phyloP scores from a whole-genome alignment of 2,329 filamentous ascomycete genomes.

The Penicillium frequentans region DNA sequence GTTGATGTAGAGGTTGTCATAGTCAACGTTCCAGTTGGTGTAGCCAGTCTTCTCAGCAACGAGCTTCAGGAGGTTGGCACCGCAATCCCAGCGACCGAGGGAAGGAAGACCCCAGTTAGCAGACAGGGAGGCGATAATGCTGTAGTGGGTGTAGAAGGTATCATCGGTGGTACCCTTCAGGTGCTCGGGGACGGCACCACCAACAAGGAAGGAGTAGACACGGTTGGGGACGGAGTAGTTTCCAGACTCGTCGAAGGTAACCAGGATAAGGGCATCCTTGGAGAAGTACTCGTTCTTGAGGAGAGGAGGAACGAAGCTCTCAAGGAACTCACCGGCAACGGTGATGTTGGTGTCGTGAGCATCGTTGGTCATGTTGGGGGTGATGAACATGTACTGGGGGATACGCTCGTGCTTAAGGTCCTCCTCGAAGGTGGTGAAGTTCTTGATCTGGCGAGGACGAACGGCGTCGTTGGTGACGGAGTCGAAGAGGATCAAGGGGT shows the following conservation, averaged over 20 bases:
- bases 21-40: slow-evolving; percentile 41
- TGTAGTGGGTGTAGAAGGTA: slow-evolving; percentile 74
- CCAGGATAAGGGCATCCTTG: slow-evolving; percentile 70
- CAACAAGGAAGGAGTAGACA: slow-evolving; percentile 70
- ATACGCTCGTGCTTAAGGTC: slow-evolving; percentile 65
- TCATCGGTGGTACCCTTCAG: slow-evolving; percentile 67
- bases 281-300: slow-evolving; percentile 70
- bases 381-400: slow-evolving; percentile 65
- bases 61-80: slow-evolving; percentile 66
- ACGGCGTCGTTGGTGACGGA: slow-evolving; percentile 59
- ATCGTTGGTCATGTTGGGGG: slow-evolving; percentile 61
- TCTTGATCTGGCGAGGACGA: slow-evolving; percentile 71
- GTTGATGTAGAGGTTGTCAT: slow-evolving; percentile 51
- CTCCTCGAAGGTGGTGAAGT: slow-evolving; percentile 66
- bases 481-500: slow-evolving; percentile 66
- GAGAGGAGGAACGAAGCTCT: slow-evolving; percentile 68
- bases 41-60: slow-evolving; percentile 65
- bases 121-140: slow-evolving; percentile 63
- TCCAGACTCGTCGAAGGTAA: slow-evolving; percentile 80
- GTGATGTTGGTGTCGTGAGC: slow-evolving; percentile 74
- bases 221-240: slow-evolving; percentile 67
- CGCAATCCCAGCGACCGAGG: slow-evolving; percentile 70
- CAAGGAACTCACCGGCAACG: slow-evolving; percentile 67
- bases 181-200: slow-evolving; percentile 67
- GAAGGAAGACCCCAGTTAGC: slow-evolving; percentile 71